Base-by-base conservation (phyloP, 805 yeast species). In the Myxozyma lipomycoides region DNA sequence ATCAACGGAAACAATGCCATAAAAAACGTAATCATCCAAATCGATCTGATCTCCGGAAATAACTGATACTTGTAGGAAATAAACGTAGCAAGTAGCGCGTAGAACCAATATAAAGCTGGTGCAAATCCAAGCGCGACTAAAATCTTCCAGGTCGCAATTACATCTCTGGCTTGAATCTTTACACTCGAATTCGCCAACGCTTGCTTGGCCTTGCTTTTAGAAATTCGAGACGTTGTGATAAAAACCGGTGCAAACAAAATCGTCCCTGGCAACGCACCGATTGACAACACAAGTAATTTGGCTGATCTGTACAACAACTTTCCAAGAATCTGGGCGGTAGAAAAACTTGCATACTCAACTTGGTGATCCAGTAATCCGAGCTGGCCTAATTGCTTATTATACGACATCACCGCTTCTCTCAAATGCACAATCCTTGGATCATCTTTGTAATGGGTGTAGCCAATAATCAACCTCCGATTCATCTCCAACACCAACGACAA, bases 101-200 rank as follows among this genome's bases (percentile, higher is more conserved):
- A 93, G 50, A 85, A 73, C 34, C 82, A 79, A 71, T 91, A 93
- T 25, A 93, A 71, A 39, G 87, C 66, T 2, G 98, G 98, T 0
- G 97, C 95, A 47, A 87, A 70, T 3, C 91, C 95, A 78, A 93
- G 78, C 34, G 90, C 82, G 37, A 91, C 88, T 56, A 93, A 73
- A 41, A 93, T 83, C 68, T 93, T 93, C 98, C 98, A 93, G 1
- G 98, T 90, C 1, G 98, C 98, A 52, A 93, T 78, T 22, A 93
- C 97, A 67, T 93, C 98, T 51, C 82, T 84, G 18, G 95, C 98
- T 63, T 82, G 82, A 53, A 93, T 83, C 66, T 93, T 93, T 22
- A 93, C 98, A 0, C 89, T 77, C 0, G 97, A 89, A 6, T 78
- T 82, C 10, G 89, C 90, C 53, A 93, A 73, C 0, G 98, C 98